Conservation (phyloP, 176 grass and related monocot species). For the Rhynchospora breviuscula region DNA sequence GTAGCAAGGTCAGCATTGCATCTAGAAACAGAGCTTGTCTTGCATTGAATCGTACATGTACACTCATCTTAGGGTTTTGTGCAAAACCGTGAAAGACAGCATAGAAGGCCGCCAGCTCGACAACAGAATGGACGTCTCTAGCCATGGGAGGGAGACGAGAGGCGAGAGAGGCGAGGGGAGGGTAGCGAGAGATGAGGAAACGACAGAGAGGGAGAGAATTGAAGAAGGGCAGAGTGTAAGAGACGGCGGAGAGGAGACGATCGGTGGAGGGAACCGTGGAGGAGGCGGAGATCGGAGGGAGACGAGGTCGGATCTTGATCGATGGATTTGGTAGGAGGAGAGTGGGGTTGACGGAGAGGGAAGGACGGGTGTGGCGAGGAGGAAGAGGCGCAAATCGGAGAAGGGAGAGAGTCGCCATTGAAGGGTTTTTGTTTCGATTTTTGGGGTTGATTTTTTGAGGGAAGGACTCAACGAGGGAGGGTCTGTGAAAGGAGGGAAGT, state of each 20-base stretch:
- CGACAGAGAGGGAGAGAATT: slow-evolving; percentile 37
- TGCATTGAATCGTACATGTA: slow-evolving; percentile 30
- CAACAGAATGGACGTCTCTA: too few species aligned
- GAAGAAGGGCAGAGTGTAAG: slow-evolving; percentile 37
- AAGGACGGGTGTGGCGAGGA: not conserved
- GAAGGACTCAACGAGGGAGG: too few species aligned
- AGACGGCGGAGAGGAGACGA: slow-evolving; percentile 30
- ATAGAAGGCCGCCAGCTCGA: not conserved
- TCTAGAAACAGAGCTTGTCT: slow-evolving; percentile 26
- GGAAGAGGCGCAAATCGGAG: slow-evolving; percentile 28
- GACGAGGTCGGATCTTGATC: not conserved
- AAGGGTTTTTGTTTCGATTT: not conserved
- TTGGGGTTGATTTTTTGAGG: not conserved
- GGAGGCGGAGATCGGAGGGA: slow-evolving; percentile 4
- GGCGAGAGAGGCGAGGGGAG: not conserved
- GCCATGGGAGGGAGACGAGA: not conserved
- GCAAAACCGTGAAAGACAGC: slow-evolving; percentile 21
- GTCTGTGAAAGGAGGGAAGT: not conserved
- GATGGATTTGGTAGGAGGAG: not conserved
- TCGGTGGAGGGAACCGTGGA: slow-evolving; percentile 26
- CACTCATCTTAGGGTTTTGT: slow-evolving; percentile 24
- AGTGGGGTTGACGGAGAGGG: not conserved
- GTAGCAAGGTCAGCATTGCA: not conserved
- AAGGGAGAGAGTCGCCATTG: slow-evolving; percentile 21
- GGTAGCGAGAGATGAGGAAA: slow-evolving; percentile 30